Conservation (phyloP, 768 basidiomycete species). For the Panaeolus cyanescens region DNA sequence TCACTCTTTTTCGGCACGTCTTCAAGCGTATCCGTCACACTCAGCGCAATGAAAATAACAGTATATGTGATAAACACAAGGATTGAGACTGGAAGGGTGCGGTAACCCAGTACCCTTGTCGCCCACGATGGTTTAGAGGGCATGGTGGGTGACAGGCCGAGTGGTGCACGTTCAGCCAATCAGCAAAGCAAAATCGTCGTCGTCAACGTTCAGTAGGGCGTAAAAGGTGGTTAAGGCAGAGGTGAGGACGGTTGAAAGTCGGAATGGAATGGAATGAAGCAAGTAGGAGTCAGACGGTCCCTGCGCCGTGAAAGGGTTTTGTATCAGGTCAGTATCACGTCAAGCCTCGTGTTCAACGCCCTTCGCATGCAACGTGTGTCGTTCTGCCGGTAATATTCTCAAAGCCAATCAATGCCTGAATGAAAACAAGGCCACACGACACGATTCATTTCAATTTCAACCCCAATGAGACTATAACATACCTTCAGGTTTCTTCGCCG, state of each 20-base stretch:
- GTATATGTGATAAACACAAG: conserved; percentile 50
- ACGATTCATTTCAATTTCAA: too few species aligned
- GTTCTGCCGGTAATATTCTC: too few species aligned
- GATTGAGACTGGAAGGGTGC: conserved; percentile 30
- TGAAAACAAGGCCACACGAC: too few species aligned
- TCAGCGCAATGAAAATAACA: conserved; percentile 45
- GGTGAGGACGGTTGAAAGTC: too few species aligned
- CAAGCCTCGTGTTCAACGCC: neutral
- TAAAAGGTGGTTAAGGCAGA: too few species aligned
- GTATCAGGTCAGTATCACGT: neutral
- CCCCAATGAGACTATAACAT: too few species aligned
- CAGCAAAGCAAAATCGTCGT: too few species aligned
- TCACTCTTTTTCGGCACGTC: conserved; percentile 37
- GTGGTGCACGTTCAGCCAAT: too few species aligned
- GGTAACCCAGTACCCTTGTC: conserved; percentile 22
- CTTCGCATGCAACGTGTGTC: too few species aligned
- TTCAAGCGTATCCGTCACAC: conserved; percentile 50
- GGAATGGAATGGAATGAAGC: neutral
- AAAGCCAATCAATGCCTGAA: too few species aligned
- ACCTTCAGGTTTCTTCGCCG: too few species aligned
- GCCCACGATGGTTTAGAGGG: neutral
- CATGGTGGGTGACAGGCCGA: neutral
- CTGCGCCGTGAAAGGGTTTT: neutral
- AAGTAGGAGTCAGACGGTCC: neutral
- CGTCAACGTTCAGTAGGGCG: too few species aligned